phyloP scores from a whole-genome alignment of 169 alveolate species.

The Cystoisospora suis region DNA sequence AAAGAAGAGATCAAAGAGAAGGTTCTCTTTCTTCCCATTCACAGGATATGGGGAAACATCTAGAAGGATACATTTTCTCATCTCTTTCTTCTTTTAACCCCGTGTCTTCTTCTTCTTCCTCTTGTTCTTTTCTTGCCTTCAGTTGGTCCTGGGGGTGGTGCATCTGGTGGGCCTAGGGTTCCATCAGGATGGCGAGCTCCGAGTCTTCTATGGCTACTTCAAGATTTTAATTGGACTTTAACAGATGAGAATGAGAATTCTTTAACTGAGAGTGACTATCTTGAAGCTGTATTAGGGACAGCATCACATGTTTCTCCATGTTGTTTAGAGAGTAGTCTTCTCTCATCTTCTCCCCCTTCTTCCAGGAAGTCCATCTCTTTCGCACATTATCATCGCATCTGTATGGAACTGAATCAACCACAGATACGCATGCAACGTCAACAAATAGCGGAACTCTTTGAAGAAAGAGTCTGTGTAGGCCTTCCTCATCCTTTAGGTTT shows the following conservation, averaged over 20 bases:
- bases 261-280: slow-evolving; percentile 58
- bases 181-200: slow-evolving; percentile 60
- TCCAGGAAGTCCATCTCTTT: neutral
- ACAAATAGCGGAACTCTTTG: slow-evolving; percentile 49
- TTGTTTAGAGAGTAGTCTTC: neutral
- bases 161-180: neutral
- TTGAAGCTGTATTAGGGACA: slow-evolving; percentile 53
- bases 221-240: slow-evolving; percentile 60
- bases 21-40: neutral
- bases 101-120: slow-evolving; percentile 7
- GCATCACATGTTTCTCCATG: neutral
- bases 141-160: neutral
- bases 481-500: slow-evolving; percentile 59
- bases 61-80: neutral
- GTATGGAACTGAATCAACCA: slow-evolving; percentile 42
- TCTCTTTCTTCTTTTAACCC: neutral
- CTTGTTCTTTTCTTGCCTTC: no score
- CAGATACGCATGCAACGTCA: slow-evolving; percentile 64
- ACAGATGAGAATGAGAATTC: slow-evolving; percentile 55
- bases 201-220: slow-evolving; percentile 57
- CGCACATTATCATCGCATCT: neutral
- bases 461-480: slow-evolving; percentile 54
- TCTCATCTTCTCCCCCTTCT: neutral
- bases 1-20: no score
- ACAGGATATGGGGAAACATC: neutral